Evolutionary conservation across 2,329 filamentous ascomycete species (phyloP).

Genomic region (Furcasterigmium furcatum): DNA sequence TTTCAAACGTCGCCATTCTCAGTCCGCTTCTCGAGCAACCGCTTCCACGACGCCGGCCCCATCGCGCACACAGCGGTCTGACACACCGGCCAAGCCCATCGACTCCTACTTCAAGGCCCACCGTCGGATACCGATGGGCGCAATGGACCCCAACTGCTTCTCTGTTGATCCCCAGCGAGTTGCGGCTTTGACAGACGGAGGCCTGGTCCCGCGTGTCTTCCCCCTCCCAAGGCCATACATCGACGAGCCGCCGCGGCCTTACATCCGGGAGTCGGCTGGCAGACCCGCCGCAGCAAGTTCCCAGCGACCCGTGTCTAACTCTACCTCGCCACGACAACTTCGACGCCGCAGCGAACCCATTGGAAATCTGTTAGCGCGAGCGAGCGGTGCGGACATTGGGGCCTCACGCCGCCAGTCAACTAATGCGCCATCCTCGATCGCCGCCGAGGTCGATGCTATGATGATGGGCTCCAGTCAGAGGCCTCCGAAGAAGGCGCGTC

Average conservation of each 20-base stretch:
- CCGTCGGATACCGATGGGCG: constrained; percentile 53
- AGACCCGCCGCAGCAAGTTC: constrained; percentile 4
- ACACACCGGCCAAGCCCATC: constrained; percentile 45
- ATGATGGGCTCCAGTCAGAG: constrained; percentile 18
- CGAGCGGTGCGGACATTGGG: constrained; percentile 1
- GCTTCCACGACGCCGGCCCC: constrained; percentile 13
- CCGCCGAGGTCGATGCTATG: constrained; percentile 10
- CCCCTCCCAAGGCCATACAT: constrained; percentile 57
- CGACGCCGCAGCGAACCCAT: constrained; percentile 53
- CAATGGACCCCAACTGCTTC: constrained; percentile 62
- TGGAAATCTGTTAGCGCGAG: constrained; percentile 33
- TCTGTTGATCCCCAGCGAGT: constrained; percentile 45
- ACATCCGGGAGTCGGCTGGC: constrained; percentile 11
- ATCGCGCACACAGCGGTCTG: constrained; percentile 12
- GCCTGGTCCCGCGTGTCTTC: constrained; percentile 51
- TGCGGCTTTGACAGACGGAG: constrained; percentile 45
- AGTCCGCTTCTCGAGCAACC: constrained; percentile 15
- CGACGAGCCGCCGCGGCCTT: constrained; percentile 24
- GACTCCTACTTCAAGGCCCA: constrained; percentile 50
- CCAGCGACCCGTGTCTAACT: constrained; percentile 8
- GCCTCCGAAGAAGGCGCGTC: constrained; percentile 54
- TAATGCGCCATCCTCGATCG: neutral
- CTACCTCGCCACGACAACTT: constrained; percentile 33
- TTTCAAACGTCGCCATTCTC: constrained; percentile 37
- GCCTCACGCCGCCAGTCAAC: constrained; percentile 6